These are phyloP conservation scores for Suillus decipiens DNA, from an alignment of 768 basidiomycete genomes.

Conservation along the genomic window DNA sequence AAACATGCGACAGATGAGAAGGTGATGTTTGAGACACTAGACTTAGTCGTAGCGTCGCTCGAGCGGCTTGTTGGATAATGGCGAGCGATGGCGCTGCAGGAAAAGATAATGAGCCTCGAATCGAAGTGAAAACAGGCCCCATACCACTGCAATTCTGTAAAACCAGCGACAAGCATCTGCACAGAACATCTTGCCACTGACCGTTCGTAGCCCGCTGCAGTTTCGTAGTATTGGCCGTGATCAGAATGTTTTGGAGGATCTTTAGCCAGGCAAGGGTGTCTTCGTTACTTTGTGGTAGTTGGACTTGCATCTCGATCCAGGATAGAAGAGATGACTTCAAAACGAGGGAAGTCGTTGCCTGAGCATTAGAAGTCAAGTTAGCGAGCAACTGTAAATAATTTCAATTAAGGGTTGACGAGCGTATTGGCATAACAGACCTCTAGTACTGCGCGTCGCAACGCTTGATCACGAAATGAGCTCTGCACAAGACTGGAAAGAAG, in stretches of 20 bases:
- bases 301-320: slow-evolving; percentile 82
- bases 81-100: slow-evolving; percentile 22
- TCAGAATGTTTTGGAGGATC: slow-evolving; percentile 63
- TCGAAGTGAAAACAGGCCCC: slow-evolving; percentile 28
- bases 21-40: slow-evolving; percentile 31
- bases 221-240: slow-evolving; percentile 50
- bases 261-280: slow-evolving; percentile 58
- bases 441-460: slow-evolving; percentile 58
- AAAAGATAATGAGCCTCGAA: background rate
- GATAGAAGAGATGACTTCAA: slow-evolving; percentile 70
- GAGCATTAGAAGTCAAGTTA: slow-evolving; percentile 67
- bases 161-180: slow-evolving; percentile 50
- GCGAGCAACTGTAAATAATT: slow-evolving; percentile 63
- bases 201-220: slow-evolving; percentile 54
- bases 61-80: slow-evolving; percentile 27
- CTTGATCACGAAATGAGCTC: slow-evolving; percentile 53
- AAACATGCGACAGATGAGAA: slow-evolving; percentile 31
- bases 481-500: slow-evolving; percentile 82
- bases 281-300: slow-evolving; percentile 32
- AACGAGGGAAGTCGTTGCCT: slow-evolving; percentile 71
- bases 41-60: slow-evolving; percentile 39
- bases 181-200: slow-evolving; percentile 60
- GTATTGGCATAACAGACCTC: slow-evolving; percentile 50
- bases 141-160: slow-evolving; percentile 31
- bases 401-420: background rate